These are phyloP conservation scores for Hibiscus syriacus DNA, from an alignment of 345 rosid species.

Conservation along the genomic window DNA sequence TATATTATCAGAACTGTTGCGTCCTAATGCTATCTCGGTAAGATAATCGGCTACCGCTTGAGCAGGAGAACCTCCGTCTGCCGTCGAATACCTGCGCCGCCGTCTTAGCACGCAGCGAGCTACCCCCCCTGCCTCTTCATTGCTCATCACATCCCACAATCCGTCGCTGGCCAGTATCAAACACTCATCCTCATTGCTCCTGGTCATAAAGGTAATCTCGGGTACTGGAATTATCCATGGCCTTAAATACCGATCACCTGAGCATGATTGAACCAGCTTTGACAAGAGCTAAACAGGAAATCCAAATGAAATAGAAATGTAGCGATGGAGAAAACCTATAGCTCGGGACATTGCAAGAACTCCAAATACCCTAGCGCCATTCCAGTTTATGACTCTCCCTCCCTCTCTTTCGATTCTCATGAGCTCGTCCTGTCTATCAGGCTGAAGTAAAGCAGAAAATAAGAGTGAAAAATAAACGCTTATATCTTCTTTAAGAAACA, in stretches of 20 bases:
- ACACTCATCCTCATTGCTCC: constrained; percentile 54
- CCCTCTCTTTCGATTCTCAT: constrained; percentile 47
- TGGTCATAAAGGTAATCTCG: constrained; percentile 37
- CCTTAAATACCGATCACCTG: constrained; percentile 58
- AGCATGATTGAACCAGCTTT: background rate
- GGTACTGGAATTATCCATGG: constrained; percentile 62
- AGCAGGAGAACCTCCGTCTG: constrained; percentile 27
- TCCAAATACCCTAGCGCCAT: constrained; percentile 65
- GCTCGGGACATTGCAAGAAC: constrained; percentile 76
- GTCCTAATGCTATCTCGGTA: constrained; percentile 38
- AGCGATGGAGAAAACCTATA: constrained; percentile 29
- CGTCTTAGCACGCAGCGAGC: constrained; percentile 43
- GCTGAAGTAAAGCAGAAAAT: constrained; percentile 31
- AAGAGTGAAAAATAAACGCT: constrained; percentile 5
- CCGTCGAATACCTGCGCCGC: constrained; percentile 21
- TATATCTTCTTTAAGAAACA: constrained; percentile 1
- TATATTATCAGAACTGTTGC: constrained; percentile 53
- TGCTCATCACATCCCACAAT: constrained; percentile 70
- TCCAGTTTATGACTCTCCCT: constrained; percentile 66
- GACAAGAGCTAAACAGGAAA: background rate
- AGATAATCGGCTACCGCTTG: constrained; percentile 46
- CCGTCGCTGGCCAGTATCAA: constrained; percentile 62
- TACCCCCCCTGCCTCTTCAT: constrained; percentile 48
- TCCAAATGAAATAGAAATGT: constrained; percentile 7
- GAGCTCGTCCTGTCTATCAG: constrained; percentile 54